A percentile compares a stretch with the other conserved stretches of the same genome.
phyloP scores from a whole-genome alignment of 2,329 filamentous ascomycete genomes.

The Dothideomycetes sp. region DNA sequence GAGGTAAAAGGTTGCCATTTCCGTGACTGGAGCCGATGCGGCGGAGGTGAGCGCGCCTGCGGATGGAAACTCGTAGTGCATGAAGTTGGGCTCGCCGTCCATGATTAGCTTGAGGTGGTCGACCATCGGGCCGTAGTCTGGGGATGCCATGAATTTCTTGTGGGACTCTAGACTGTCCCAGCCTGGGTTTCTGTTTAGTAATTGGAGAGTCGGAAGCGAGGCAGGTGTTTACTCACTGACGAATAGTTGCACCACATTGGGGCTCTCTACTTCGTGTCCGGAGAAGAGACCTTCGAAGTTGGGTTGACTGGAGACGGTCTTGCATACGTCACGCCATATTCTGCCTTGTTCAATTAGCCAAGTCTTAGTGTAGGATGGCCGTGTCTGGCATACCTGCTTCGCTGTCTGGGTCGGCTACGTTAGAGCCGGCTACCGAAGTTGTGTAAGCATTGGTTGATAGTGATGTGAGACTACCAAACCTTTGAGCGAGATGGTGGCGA shows the following conservation, averaged over 20 bases:
- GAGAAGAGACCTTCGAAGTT: slow-evolving; percentile 26
- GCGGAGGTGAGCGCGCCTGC: slow-evolving; percentile 11
- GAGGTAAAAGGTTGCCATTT: slow-evolving; percentile 37
- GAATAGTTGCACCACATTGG: slow-evolving; percentile 24
- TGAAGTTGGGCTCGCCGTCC: slow-evolving; percentile 16
- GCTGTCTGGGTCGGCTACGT: slow-evolving; percentile 19
- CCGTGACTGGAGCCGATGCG: slow-evolving; percentile 35
- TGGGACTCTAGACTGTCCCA: slow-evolving; percentile 32
- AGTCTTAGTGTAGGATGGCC: neutral
- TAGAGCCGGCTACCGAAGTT: slow-evolving; percentile 20
- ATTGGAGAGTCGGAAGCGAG: neutral
- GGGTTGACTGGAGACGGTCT: slow-evolving; percentile 23
- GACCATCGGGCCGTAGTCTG: slow-evolving; percentile 28
- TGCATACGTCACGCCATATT: slow-evolving; percentile 21
- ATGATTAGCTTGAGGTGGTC: slow-evolving; percentile 20
- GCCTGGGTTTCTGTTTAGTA: slow-evolving; percentile 18
- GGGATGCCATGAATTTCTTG: slow-evolving; percentile 26
- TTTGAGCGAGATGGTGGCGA: slow-evolving; percentile 25
- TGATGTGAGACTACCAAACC: neutral
- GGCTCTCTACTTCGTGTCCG: slow-evolving; percentile 29
- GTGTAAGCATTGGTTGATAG: neutral
- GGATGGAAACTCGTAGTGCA: slow-evolving; percentile 24
- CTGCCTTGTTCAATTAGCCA: neutral
- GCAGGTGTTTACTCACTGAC: slow-evolving; percentile 24
- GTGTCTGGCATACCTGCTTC: slow-evolving; percentile 12